phyloP scores from a whole-genome alignment of 208 protist genomes.

The Wallacemonas rigidus region DNA sequence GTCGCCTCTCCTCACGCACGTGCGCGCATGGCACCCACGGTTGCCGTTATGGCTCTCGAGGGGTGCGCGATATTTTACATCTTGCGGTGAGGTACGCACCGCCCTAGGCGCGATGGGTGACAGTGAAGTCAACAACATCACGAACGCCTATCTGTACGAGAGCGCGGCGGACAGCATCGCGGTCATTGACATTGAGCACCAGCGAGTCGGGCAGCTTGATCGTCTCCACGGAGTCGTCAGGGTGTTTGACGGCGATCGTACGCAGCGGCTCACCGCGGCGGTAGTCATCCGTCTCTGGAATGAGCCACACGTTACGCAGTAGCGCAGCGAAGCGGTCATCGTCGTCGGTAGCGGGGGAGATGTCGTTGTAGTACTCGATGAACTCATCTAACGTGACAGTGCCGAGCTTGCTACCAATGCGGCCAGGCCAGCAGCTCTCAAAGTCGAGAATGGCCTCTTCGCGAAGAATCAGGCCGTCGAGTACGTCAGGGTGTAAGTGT shows the following conservation, averaged over 20 bases:
- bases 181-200: slow-evolving; percentile 49
- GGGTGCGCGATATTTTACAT: too few species aligned
- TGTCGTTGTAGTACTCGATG: slow-evolving; percentile 91
- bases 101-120: not conserved
- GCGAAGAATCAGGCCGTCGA: slow-evolving; percentile 51
- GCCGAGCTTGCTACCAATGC: slow-evolving; percentile 54
- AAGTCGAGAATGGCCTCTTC: slow-evolving; percentile 86
- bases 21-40: too few species aligned
- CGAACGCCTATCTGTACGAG: slow-evolving; percentile 67
- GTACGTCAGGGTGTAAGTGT: slow-evolving; percentile 62
- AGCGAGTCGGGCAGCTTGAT: slow-evolving; percentile 73
- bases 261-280: slow-evolving; percentile 45
- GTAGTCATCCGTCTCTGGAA: slow-evolving; percentile 72
- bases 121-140: slow-evolving; percentile 62
- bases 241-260: slow-evolving; percentile 60
- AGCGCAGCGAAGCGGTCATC: slow-evolving; percentile 85
- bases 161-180: slow-evolving; percentile 48
- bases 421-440: slow-evolving; percentile 74
- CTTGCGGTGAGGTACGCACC: slow-evolving; percentile 4
- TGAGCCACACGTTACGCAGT: slow-evolving; percentile 70
- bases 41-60: too few species aligned
- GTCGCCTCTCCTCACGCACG: too few species aligned
- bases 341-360: slow-evolving; percentile 72
- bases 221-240: slow-evolving; percentile 57
- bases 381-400: slow-evolving; percentile 83